A percentile compares a stretch with the other conserved stretches of the same genome.
Conservation (phyloP, 768 basidiomycete genomes). For the Phaffia australis region DNA sequence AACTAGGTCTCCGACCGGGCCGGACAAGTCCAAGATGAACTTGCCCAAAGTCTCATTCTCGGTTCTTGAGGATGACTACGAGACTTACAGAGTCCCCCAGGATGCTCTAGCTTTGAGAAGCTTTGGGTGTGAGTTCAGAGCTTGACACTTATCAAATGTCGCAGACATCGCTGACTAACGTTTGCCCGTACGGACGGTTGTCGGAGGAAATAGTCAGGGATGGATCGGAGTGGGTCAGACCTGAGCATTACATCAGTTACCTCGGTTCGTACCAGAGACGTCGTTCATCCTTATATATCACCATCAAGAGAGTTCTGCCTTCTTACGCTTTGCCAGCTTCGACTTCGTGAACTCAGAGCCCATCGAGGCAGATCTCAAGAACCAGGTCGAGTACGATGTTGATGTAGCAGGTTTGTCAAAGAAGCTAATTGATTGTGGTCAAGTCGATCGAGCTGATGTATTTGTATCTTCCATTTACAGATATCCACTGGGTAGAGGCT, state of each 20-base stretch:
- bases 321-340: not conserved
- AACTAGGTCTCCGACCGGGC: no score
- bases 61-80: no score
- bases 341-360: constrained; percentile 48
- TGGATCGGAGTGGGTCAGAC: constrained; percentile 51
- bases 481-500: constrained; percentile 86
- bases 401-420: constrained; percentile 73
- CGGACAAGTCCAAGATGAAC: no score
- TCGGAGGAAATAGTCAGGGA: constrained; percentile 30
- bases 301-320: not conserved
- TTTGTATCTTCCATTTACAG: constrained; percentile 40
- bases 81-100: no score
- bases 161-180: no score
- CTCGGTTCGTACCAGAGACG: constrained; percentile 51
- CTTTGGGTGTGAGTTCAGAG: no score
- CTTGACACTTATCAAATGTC: no score
- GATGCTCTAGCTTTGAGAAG: no score
- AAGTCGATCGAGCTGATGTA: not conserved
- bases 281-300: not conserved
- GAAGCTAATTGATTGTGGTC: not conserved
- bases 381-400: constrained; percentile 98
- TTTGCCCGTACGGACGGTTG: not conserved
- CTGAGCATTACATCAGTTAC: constrained; percentile 80
- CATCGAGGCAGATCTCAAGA: constrained; percentile 77
- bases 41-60: no score